Conservation (phyloP, 169 alveolate genomes). For the Eimeria tenella region DNA sequence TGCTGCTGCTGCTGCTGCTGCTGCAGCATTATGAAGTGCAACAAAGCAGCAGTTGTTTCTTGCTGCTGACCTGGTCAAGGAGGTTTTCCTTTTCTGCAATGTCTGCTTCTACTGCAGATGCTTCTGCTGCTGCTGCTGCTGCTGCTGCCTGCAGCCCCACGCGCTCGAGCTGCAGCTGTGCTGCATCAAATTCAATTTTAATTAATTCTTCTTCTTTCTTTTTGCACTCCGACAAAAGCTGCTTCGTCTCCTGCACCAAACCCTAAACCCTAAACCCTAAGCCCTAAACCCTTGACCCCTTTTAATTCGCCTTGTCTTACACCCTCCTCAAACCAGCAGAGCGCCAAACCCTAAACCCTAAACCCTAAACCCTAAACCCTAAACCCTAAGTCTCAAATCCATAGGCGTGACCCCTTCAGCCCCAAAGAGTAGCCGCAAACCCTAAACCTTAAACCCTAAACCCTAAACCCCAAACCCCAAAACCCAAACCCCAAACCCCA, state of each 20-base stretch:
- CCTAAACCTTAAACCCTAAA: too few relatives aligned
- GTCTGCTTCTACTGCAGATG: conserved; percentile 76
- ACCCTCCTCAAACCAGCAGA: too few relatives aligned
- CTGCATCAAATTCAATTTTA: conserved; percentile 90
- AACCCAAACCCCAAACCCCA: too few relatives aligned
- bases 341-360: too few relatives aligned
- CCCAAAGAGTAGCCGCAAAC: too few relatives aligned
- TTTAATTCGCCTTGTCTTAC: too few relatives aligned
- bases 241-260: conserved; percentile 79
- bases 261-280: too few relatives aligned
- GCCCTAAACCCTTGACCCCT: too few relatives aligned
- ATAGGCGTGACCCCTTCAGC: too few relatives aligned
- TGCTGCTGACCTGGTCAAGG: conserved; percentile 80
- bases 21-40: conserved; percentile 87
- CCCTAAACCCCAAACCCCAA: too few relatives aligned
- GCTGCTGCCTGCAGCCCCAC: conserved; percentile 88
- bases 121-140: conserved; percentile 83
- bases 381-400: too few relatives aligned
- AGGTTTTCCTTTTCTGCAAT: conserved; percentile 81
- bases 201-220: conserved; percentile 90
- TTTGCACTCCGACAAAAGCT: conserved; percentile 81
- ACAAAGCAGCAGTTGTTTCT: not conserved
- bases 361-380: too few relatives aligned
- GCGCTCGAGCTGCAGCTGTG: conserved; percentile 91
- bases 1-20: conserved; percentile 83